Percentiles rank a stretch among this genome's conserved stretches.
Conservation (phyloP, 345 rosid species). For the Citrus glauca region DNA sequence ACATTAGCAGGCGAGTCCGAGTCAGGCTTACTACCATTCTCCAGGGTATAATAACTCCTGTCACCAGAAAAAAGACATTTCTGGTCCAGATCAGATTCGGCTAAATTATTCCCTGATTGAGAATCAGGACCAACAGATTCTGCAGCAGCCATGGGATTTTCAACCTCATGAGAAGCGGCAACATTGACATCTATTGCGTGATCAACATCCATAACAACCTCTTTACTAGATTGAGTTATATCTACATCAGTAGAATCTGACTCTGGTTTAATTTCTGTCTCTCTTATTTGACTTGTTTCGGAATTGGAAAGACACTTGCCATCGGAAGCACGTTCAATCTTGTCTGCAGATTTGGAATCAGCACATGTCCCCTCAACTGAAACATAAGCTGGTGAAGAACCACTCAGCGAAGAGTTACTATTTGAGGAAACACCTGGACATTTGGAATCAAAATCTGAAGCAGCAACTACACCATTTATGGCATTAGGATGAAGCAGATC, state of each 20-base stretch:
- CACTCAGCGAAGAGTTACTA: slow-evolving; percentile 18
- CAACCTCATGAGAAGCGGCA: slow-evolving; percentile 13
- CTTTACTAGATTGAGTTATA: slow-evolving; percentile 1
- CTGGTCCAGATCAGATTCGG: slow-evolving; percentile 12
- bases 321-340: slow-evolving; percentile 16
- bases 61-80: slow-evolving; percentile 5
- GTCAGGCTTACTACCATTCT: slow-evolving; percentile 4
- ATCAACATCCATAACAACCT: slow-evolving; percentile 5
- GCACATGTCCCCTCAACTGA: slow-evolving; percentile 8
- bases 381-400: slow-evolving; percentile 11
- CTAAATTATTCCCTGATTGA: slow-evolving; percentile 15
- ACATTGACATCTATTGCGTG: background rate
- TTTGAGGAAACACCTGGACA: slow-evolving; percentile 16
- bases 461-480: slow-evolving; percentile 25
- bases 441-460: slow-evolving; percentile 26
- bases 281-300: background rate
- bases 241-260: slow-evolving; percentile 16
- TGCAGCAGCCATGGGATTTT: slow-evolving; percentile 1
- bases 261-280: slow-evolving; percentile 6
- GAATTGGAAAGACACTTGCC: slow-evolving; percentile 7
- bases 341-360: slow-evolving; percentile 14
- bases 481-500: slow-evolving; percentile 8
- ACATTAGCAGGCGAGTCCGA: background rate
- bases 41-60: background rate
- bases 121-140: slow-evolving; percentile 15